Base-by-base conservation (phyloP, 768 basidiomycete genomes). In the Tylopilus subfusipes region DNA sequence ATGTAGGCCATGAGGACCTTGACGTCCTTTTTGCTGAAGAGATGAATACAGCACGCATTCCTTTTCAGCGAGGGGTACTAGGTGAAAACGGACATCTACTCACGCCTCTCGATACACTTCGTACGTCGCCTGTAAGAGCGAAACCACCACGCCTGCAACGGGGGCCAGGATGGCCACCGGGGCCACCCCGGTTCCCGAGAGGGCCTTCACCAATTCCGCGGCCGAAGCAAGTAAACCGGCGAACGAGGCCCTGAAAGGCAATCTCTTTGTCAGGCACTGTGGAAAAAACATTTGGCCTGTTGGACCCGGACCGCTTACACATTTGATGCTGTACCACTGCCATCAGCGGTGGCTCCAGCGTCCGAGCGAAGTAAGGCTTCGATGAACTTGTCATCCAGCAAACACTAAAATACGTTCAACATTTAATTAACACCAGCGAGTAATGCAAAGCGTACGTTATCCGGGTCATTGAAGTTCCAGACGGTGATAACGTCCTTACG, bases 391-490 rank as follows among this genome's bases (percentile, higher is more conserved):
- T 62, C 49, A 16, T 51, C 24, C 49, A 52, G 22, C 56, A 61
- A 49, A 19, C 43, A 58, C 60, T 61, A 21, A 7, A 27, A 45
- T 4, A 33, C 13, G 8, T 16, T 42, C 22, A n/a, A 18, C 5
- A 24, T 14, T 16, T 21, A 5, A 24, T 62, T 4, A 3, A 4
- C 21, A 30, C 16, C 21, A 22, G n/a, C 9, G 2, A 12, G 38
- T 2, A 4, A 30, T 14, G 3, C 18, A 1, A 27, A 31, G 4
- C 38, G 14, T 48, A 54, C 60, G 19, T 48, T 1, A 18, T 61
- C 61, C 2, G 55, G 60, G 34, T 61, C 60, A 4, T 33, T 16
- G 5, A 61, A 54, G 21, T 61, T 61, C 60, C 60, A 61, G 27
- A 58, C 25, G 0, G 46, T 38, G 18, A 54, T n/a, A 4, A 61